Percentiles rank a stretch among this genome's conserved stretches.
phyloP scores from a whole-genome alignment of 2,329 filamentous ascomycete genomes.

The Cladosporium sp. region DNA sequence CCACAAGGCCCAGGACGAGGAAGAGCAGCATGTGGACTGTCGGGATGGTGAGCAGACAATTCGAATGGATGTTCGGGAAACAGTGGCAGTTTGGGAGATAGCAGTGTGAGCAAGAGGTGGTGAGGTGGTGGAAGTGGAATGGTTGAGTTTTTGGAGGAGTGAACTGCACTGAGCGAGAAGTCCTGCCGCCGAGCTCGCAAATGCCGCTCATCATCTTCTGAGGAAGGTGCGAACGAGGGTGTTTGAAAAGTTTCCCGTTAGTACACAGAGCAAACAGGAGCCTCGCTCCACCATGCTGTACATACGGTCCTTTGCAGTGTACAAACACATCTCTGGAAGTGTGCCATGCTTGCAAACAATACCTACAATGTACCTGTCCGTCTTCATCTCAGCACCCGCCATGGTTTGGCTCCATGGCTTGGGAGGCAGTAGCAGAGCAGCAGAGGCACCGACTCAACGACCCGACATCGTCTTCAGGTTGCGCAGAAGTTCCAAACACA shows the following conservation, averaged over 20 bases:
- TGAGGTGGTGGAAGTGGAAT: neutral
- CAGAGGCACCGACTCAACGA: neutral
- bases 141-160: neutral
- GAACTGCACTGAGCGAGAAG: neutral
- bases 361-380: neutral
- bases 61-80: neutral
- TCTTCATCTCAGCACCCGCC: neutral
- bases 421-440: neutral
- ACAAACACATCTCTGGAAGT: neutral
- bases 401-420: neutral
- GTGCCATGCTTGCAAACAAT: neutral
- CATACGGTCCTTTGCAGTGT: neutral
- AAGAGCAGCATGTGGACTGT: constrained; percentile 5
- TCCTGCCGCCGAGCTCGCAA: neutral
- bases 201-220: neutral
- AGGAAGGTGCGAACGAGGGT: neutral
- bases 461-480: neutral
- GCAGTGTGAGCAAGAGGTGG: neutral
- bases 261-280: neutral
- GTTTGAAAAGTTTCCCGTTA: neutral
- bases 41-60: neutral
- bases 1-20: constrained; percentile 14
- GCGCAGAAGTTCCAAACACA: neutral
- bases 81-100: neutral
- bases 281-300: neutral